A percentile compares a stretch with the other conserved stretches of the same genome.
These are phyloP conservation scores for Saccharum hybrid DNA, from an alignment of 202 grass and related monocot species.

Conservation along the genomic window DNA sequence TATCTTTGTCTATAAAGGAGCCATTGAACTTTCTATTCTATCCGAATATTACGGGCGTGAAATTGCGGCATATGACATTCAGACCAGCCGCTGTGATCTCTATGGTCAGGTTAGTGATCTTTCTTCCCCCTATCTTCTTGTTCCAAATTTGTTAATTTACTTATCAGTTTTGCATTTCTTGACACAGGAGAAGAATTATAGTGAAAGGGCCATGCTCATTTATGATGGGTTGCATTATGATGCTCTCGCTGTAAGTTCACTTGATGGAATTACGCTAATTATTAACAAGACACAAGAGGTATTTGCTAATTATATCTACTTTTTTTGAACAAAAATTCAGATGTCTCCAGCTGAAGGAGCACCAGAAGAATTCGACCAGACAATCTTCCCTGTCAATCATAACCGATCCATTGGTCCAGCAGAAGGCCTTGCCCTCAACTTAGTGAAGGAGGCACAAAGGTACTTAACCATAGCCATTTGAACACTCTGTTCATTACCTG, in stretches of 20 bases:
- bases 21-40: slow-evolving; percentile 88
- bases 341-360: slow-evolving; percentile 86
- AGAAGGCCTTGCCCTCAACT: slow-evolving; percentile 79
- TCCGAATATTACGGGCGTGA: slow-evolving; percentile 85
- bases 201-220: slow-evolving; percentile 89
- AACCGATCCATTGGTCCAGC: slow-evolving; percentile 70
- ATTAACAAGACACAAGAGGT: slow-evolving; percentile 3
- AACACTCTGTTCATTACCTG: not conserved
- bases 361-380: slow-evolving; percentile 96
- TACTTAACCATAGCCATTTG: slow-evolving; percentile 36
- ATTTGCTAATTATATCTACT: slow-evolving; percentile 32
- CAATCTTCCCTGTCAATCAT: slow-evolving; percentile 70
- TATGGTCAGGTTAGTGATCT: slow-evolving; percentile 80
- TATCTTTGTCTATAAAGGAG: slow-evolving; percentile 55
- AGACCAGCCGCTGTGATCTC: slow-evolving; percentile 84
- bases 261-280: not conserved
- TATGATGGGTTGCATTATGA: slow-evolving; percentile 97
- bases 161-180: slow-evolving; percentile 30
- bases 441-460: slow-evolving; percentile 87
- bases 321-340: slow-evolving; percentile 50
- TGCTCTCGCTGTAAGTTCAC: slow-evolving; percentile 85
- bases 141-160: slow-evolving; percentile 1
- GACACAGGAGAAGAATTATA: slow-evolving; percentile 76
- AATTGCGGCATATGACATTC: slow-evolving; percentile 96
- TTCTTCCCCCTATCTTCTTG: not conserved